A percentile compares a stretch with the other conserved stretches of the same genome.
Evolutionary conservation across 2,329 filamentous ascomycete genomes (phyloP).

Genomic region (Plenodomus lindquistii): DNA sequence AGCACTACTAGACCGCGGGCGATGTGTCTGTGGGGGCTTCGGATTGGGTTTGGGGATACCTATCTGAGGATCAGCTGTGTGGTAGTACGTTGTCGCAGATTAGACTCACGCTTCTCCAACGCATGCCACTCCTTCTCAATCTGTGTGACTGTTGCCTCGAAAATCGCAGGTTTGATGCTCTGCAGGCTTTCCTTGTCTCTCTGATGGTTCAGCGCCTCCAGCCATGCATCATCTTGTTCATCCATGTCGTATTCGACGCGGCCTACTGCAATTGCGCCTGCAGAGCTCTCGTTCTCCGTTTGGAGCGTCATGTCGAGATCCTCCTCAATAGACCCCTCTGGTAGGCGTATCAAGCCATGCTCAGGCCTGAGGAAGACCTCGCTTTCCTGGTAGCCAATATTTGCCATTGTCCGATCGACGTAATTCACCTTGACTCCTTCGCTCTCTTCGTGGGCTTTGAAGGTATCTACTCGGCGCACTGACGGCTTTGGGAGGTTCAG

Average conservation of each 20-base stretch:
- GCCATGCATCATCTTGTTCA: slow-evolving; percentile 96
- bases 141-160: slow-evolving; percentile 97
- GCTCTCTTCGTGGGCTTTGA: slow-evolving; percentile 80
- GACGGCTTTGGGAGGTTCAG: slow-evolving; percentile 77
- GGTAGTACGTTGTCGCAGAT: neutral
- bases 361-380: slow-evolving; percentile 84
- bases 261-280: slow-evolving; percentile 61
- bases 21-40: slow-evolving; percentile 91
- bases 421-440: slow-evolving; percentile 84
- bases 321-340: slow-evolving; percentile 65
- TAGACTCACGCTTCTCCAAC: slow-evolving; percentile 73
- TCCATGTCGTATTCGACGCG: slow-evolving; percentile 99
- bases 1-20: slow-evolving; percentile 89
- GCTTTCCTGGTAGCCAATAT: slow-evolving; percentile 93
- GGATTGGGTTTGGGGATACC: slow-evolving; percentile 93
- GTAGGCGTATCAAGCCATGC: slow-evolving; percentile 66
- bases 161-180: slow-evolving; percentile 86
- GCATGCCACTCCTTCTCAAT: slow-evolving; percentile 99
- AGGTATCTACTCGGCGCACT: slow-evolving; percentile 77
- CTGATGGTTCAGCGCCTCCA: slow-evolving; percentile 79
- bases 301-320: slow-evolving; percentile 63
- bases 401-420: slow-evolving; percentile 94
- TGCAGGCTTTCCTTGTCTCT: slow-evolving; percentile 76
- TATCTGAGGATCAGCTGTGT: slow-evolving; percentile 18
- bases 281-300: slow-evolving; percentile 62